Evolutionary conservation across 768 basidiomycete genomes (phyloP).

Genomic region (Lactarius quietus): DNA sequence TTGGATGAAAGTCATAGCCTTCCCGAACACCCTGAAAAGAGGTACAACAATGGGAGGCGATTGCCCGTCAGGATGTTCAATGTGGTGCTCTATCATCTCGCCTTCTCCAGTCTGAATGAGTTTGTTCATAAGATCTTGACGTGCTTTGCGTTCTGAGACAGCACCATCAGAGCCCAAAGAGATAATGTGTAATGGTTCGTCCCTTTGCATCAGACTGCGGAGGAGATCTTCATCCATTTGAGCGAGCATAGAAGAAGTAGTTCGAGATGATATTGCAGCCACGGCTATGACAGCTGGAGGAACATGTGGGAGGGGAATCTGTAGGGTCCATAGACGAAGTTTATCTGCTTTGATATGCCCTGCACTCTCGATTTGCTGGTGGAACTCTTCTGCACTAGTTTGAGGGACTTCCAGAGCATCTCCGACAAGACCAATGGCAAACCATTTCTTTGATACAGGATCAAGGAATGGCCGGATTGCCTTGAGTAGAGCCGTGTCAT

Average conservation of each 20-base stretch:
- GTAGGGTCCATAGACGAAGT: too few relatives aligned
- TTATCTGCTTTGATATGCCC: too few relatives aligned
- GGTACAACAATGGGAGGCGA: not conserved
- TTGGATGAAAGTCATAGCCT: not conserved
- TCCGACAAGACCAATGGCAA: too few relatives aligned
- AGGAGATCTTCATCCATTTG: not conserved
- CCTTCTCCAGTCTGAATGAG: not conserved
- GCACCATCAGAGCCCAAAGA: not conserved
- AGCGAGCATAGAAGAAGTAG: not conserved
- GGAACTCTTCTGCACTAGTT: too few relatives aligned
- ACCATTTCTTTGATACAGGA: too few relatives aligned
- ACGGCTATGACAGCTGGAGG: too few relatives aligned
- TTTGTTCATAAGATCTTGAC: not conserved
- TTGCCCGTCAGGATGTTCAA: not conserved
- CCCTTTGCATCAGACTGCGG: not conserved
- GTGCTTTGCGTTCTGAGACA: not conserved
- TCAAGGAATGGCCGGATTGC: too few relatives aligned
- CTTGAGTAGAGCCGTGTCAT: too few relatives aligned
- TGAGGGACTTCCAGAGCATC: too few relatives aligned
- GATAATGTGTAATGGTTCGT: not conserved
- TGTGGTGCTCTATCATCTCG: not conserved
- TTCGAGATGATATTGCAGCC: not conserved
- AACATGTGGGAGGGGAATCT: too few relatives aligned
- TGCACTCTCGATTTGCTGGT: too few relatives aligned
- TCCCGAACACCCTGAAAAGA: not conserved